phyloP scores from a whole-genome alignment of 2,329 filamentous ascomycete species.

The Alternaria sp. region DNA sequence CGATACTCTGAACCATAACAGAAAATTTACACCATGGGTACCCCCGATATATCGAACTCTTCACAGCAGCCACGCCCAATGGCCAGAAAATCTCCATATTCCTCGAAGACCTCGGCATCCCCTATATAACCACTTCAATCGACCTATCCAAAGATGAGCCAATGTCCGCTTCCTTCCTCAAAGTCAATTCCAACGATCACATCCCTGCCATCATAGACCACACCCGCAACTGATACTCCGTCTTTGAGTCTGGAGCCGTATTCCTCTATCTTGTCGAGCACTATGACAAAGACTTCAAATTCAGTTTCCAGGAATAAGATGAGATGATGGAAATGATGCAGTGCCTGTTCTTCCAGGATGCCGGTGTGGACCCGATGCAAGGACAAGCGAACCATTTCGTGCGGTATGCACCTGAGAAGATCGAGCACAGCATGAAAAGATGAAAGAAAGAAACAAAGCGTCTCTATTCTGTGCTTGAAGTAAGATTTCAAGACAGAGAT shows the following conservation, averaged over 20 bases:
- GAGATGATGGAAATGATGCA: slow-evolving; percentile 80
- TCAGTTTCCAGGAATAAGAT: slow-evolving; percentile 76
- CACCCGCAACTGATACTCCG: slow-evolving; percentile 70
- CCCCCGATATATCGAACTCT: slow-evolving; percentile 67
- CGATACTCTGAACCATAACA: not conserved
- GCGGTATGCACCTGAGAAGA: slow-evolving; percentile 79
- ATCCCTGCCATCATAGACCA: slow-evolving; percentile 82
- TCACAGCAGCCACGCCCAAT: slow-evolving; percentile 84
- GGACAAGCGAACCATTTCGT: slow-evolving; percentile 79
- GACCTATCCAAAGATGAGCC: slow-evolving; percentile 74
- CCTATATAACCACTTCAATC: slow-evolving; percentile 54
- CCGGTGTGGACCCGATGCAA: slow-evolving; percentile 80
- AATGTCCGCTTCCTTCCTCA: slow-evolving; percentile 81
- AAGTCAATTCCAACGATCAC: slow-evolving; percentile 88
- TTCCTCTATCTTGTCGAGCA: slow-evolving; percentile 80
- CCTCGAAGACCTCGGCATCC: slow-evolving; percentile 74
- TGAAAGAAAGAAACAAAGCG: slow-evolving; percentile 84
- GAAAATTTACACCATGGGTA: slow-evolving; percentile 38
- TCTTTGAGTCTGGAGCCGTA: slow-evolving; percentile 85
- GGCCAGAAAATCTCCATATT: slow-evolving; percentile 86
- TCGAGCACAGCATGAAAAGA: slow-evolving; percentile 79
- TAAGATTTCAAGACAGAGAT: slow-evolving; percentile 64
- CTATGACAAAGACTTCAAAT: slow-evolving; percentile 79
- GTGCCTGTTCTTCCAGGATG: slow-evolving; percentile 76
- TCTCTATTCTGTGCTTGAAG: slow-evolving; percentile 77